Evolutionary conservation across 75 land plant species (phyloP), one percentile per base, ranked within the genome.

Genomic region (Ceratopteris richardii): DNA sequence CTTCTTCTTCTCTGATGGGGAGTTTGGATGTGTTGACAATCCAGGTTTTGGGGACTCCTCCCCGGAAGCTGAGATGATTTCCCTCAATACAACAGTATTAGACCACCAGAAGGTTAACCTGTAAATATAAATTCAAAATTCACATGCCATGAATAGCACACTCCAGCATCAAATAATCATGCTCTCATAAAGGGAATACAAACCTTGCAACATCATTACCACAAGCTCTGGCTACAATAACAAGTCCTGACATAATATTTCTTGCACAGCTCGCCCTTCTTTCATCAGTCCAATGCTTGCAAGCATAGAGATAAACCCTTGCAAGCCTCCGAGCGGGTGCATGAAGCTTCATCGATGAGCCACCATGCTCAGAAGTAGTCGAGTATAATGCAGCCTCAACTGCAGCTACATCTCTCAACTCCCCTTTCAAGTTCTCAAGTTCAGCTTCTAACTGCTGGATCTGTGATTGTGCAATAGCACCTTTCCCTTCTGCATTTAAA

Each of bases 101-200:
- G 98, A 88, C 79, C 87, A 80, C 98, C 98, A 93, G 63, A 81
- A 93, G 2, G 87, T 88, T 63, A 93, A 85, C 79, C 98, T 93
- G 61, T n/a, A 60, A 46, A 3, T 5, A 46, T 21, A 14, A 2
- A 46, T 2, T 46, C 50, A 46, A 3, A 46, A 6, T 46, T 33
- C 9, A n/a, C n/a, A n/a, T n/a, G n/a, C n/a, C n/a, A n/a, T n/a
- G n/a, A 40, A 40, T 10, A 40, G 42, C 9, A 40, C 9, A 40
- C 9, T 18, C 18, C 14, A 46, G 14, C 50, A 2, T 2, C 50
- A 25, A 52, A 52, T 52, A 52, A 5, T 22, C 6, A 19, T 22
- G 23, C 56, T 54, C 12, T 2, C 23, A 54, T 3, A 22, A 22
- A 2, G 3, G 23, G 12, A 54, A 10, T 52, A 29, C 65, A 16